Conservation (phyloP, 139 green algal genomes). For the Chlorella sp. region DNA sequence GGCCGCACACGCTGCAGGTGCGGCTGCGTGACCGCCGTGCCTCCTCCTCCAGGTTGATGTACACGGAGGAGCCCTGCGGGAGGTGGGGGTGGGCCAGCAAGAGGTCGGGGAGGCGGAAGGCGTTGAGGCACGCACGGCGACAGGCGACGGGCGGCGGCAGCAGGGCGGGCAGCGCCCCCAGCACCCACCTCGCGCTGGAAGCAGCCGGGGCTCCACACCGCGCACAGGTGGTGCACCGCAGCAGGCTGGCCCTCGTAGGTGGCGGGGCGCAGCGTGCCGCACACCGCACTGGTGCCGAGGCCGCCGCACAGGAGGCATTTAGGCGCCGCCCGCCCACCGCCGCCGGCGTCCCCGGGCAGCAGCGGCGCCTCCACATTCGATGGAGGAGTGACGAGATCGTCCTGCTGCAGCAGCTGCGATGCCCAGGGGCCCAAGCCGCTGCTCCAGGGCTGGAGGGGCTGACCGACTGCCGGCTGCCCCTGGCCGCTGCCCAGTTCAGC, state of each 20-base stretch:
- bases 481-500: neutral
- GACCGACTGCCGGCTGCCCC: neutral
- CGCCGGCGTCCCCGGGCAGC: neutral
- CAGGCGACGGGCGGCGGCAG: no score
- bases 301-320: conserved; percentile 20
- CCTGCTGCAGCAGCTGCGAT: neutral
- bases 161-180: neutral
- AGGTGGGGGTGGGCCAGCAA: neutral
- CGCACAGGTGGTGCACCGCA: conserved; percentile 37
- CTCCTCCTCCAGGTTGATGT: conserved; percentile 43
- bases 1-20: conserved; percentile 24
- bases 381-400: neutral
- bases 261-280: conserved; percentile 17
- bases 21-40: neutral
- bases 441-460: neutral
- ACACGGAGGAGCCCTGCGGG: conserved; percentile 27
- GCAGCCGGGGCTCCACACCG: conserved; percentile 29
- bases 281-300: conserved; percentile 15
- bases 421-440: neutral
- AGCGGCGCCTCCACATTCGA: neutral
- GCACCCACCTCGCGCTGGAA: conserved; percentile 34
- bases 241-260: neutral
- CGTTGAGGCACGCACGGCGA: no score
- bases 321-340: neutral
- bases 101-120: no score